Evolutionary conservation across 108 stramenopile genomes (phyloP).

Genomic region (Stephanodiscus triporus): DNA sequence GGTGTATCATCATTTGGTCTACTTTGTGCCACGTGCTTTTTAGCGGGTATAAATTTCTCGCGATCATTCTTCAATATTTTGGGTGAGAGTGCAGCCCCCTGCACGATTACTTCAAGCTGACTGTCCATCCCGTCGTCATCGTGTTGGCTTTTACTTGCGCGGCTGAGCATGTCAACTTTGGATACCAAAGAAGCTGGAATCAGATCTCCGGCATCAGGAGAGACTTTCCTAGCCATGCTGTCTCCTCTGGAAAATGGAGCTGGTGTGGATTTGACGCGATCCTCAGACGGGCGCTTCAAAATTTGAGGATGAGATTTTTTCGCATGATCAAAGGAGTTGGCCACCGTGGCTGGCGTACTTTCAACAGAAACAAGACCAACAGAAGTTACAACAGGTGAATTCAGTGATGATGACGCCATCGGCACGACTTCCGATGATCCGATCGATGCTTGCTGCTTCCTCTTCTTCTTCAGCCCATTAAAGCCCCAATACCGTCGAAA

Average conservation of each 20-base stretch:
- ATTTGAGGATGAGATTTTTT: neutral
- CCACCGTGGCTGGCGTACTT: neutral
- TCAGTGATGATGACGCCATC: neutral
- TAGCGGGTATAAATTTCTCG: neutral
- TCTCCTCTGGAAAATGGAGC: neutral
- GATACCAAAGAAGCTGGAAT: neutral
- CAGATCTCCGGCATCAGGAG: slow-evolving; percentile 5
- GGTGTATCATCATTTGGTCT: neutral
- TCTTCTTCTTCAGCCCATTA: slow-evolving; percentile 38
- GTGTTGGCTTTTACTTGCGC: neutral
- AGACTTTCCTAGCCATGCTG: slow-evolving; percentile 7
- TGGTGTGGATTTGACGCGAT: slow-evolving; percentile 1
- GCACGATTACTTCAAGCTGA: slow-evolving; percentile 20
- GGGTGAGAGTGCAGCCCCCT: slow-evolving; percentile 1
- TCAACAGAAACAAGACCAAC: slow-evolving; percentile 6
- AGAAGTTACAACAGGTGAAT: neutral
- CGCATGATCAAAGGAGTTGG: neutral
- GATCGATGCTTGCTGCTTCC: neutral
- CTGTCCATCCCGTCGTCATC: slow-evolving; percentile 19
- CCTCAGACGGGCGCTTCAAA: neutral
- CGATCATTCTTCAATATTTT: slow-evolving; percentile 7
- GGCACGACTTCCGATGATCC: neutral
- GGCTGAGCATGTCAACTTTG: neutral
- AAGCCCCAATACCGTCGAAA: slow-evolving; percentile 46
- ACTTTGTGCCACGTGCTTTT: neutral